Evolutionary conservation across 139 green algal species (phyloP).

Genomic region (Chlorella sp.): DNA sequence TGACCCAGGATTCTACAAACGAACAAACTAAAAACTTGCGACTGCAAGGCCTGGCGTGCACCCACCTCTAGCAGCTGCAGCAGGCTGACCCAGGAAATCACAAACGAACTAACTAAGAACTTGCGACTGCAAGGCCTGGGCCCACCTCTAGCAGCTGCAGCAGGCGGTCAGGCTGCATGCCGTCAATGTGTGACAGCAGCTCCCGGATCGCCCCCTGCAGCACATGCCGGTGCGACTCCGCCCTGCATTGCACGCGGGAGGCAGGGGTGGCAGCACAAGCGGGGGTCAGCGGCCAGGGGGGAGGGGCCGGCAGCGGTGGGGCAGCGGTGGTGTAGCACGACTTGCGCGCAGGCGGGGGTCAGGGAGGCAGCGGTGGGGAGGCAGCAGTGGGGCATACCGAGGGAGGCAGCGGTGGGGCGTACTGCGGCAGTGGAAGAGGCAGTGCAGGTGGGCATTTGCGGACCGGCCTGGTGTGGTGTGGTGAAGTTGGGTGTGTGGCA

Average conservation of each 20-base stretch:
- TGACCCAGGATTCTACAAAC: too few relatives aligned
- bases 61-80: too few relatives aligned
- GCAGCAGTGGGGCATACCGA: too few relatives aligned
- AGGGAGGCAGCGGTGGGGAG: not conserved
- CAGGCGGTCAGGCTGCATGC: slow-evolving; percentile 43
- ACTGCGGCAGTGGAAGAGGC: not conserved
- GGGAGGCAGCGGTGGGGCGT: not conserved
- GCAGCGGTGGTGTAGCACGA: too few relatives aligned
- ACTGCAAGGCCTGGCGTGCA: too few relatives aligned
- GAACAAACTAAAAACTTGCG: too few relatives aligned
- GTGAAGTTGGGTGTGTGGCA: too few relatives aligned
- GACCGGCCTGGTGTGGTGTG: too few relatives aligned
- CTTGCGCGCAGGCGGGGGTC: too few relatives aligned
- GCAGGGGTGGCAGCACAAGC: not conserved
- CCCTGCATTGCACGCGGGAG: slow-evolving; percentile 17
- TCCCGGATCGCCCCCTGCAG: slow-evolving; percentile 57
- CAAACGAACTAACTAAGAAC: too few relatives aligned
- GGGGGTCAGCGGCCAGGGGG: not conserved
- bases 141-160: slow-evolving; percentile 30
- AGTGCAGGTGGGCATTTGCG: too few relatives aligned
- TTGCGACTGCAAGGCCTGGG: not conserved
- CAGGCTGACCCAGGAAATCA: too few relatives aligned
- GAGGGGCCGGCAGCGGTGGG: not conserved
- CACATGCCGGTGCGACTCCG: slow-evolving; percentile 68
- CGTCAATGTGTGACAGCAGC: slow-evolving; percentile 60